Evolutionary conservation across 1,284 basidiomycete species (phyloP).

Genomic region (Flammula alnicola): DNA sequence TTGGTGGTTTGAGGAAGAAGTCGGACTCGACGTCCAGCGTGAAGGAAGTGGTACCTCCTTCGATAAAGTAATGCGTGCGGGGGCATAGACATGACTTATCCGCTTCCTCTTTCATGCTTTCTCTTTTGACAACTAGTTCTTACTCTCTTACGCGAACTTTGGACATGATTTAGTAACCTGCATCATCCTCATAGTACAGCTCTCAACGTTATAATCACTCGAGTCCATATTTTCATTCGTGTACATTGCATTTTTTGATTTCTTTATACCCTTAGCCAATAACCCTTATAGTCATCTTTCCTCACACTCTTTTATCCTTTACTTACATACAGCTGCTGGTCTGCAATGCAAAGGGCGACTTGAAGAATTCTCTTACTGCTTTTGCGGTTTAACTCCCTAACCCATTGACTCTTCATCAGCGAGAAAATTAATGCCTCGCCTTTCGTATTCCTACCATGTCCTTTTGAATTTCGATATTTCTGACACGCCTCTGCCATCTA

Average conservation of each 20-base stretch:
- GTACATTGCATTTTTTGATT: conserved; percentile 16
- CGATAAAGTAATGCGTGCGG: conserved; percentile 16
- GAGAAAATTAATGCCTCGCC: no score
- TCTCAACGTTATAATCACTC: conserved; percentile 20
- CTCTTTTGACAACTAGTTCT: conserved; percentile 9
- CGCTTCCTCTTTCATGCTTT: conserved; percentile 8
- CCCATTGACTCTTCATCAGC: no score
- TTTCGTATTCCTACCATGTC: no score
- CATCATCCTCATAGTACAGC: conserved; percentile 23
- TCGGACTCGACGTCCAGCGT: conserved; percentile 54
- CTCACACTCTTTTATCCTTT: conserved; percentile 9
- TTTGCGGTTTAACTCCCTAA: no score
- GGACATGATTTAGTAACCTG: conserved; percentile 22
- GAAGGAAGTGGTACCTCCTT: conserved; percentile 33
- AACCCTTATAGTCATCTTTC: conserved; percentile 20
- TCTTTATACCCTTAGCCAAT: conserved; percentile 18
- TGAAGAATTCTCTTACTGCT: background rate
- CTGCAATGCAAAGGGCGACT: conserved; percentile 12
- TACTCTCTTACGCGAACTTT: conserved; percentile 20
- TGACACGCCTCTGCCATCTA: no score
- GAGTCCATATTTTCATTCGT: conserved; percentile 13
- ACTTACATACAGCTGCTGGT: conserved; percentile 16
- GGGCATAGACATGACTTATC: background rate
- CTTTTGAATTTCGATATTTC: no score
- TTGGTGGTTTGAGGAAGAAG: conserved; percentile 55